Conservation (phyloP, 2,329 filamentous ascomycete genomes). For the Leptographium radiaticola region DNA sequence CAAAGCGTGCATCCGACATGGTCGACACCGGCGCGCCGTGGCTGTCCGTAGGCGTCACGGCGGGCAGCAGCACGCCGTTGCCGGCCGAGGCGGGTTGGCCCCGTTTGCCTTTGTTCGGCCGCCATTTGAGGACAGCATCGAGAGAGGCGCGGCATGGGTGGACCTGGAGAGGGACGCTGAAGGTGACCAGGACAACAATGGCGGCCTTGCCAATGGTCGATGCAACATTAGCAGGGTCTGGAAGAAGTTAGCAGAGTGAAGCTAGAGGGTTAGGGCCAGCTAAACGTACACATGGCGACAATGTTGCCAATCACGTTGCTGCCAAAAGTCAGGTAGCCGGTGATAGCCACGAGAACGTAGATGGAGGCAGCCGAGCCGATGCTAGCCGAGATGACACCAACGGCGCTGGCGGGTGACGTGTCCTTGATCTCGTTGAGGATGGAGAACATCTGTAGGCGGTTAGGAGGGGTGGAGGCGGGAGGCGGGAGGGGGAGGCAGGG, state of each 20-base stretch:
- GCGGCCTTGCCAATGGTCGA: constrained; percentile 90
- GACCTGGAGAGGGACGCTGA: constrained; percentile 89
- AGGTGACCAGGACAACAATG: constrained; percentile 91
- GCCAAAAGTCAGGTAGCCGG: constrained; percentile 91
- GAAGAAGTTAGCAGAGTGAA: neutral
- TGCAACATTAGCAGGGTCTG: constrained; percentile 58
- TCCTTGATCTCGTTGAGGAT: constrained; percentile 90
- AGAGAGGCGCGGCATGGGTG: constrained; percentile 93
- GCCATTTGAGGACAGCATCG: constrained; percentile 51
- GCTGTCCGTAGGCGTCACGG: constrained; percentile 24
- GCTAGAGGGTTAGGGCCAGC: neutral
- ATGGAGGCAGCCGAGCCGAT: constrained; percentile 80
- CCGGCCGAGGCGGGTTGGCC: constrained; percentile 21
- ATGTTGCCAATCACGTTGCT: constrained; percentile 86
- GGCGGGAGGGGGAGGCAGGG: no score
- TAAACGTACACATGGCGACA: constrained; percentile 67
- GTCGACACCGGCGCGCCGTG: constrained; percentile 41
- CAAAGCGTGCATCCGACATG: constrained; percentile 83
- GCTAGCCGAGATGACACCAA: constrained; percentile 66
- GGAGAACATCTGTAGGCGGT: constrained; percentile 70
- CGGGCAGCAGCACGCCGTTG: constrained; percentile 29
- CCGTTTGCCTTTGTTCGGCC: constrained; percentile 34
- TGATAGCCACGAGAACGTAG: constrained; percentile 85
- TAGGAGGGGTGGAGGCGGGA: neutral
- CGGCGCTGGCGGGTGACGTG: constrained; percentile 63